These are phyloP conservation scores for Xylariaceae sp. DNA, from an alignment of 2,329 filamentous ascomycete species.

Conservation along the genomic window DNA sequence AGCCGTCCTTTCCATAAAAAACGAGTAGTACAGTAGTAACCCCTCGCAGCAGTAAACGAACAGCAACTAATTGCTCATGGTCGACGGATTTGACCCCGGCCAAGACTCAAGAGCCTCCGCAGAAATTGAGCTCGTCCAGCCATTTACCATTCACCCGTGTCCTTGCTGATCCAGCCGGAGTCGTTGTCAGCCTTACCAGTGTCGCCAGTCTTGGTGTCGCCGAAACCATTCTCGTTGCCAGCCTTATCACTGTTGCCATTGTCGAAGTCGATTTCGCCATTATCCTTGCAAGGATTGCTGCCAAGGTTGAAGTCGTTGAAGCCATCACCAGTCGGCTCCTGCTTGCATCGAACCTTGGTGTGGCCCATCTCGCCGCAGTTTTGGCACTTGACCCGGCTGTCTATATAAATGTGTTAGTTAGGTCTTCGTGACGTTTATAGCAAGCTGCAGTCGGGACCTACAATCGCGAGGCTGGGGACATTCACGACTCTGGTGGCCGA, in stretches of 20 bases:
- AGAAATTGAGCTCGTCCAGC: too few relatives aligned
- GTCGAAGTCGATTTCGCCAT: too few relatives aligned
- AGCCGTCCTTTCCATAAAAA: too few relatives aligned
- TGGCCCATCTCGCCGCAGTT: constrained; percentile 51
- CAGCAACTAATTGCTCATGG: too few relatives aligned
- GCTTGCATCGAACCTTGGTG: constrained; percentile 37
- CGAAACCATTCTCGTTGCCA: neutral
- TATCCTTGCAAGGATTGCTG: neutral
- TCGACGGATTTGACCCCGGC: too few relatives aligned
- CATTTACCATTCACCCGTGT: too few relatives aligned
- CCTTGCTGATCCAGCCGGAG: too few relatives aligned
- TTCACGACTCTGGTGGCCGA: constrained; percentile 43
- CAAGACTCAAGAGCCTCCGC: too few relatives aligned
- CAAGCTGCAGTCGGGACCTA: constrained; percentile 29
- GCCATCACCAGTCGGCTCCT: constrained; percentile 16
- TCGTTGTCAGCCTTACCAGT: neutral
- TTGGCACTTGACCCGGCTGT: constrained; percentile 51
- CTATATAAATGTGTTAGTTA: constrained; percentile 31
- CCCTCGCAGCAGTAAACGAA: too few relatives aligned
- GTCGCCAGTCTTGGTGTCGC: neutral
- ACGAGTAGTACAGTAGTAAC: too few relatives aligned
- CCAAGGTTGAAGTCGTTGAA: neutral
- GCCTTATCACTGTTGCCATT: neutral
- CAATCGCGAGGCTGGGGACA: constrained; percentile 54
- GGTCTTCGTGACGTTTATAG: neutral